Conservation (phyloP, 23 red algal species). For the Cyanidium caldarium region DNA sequence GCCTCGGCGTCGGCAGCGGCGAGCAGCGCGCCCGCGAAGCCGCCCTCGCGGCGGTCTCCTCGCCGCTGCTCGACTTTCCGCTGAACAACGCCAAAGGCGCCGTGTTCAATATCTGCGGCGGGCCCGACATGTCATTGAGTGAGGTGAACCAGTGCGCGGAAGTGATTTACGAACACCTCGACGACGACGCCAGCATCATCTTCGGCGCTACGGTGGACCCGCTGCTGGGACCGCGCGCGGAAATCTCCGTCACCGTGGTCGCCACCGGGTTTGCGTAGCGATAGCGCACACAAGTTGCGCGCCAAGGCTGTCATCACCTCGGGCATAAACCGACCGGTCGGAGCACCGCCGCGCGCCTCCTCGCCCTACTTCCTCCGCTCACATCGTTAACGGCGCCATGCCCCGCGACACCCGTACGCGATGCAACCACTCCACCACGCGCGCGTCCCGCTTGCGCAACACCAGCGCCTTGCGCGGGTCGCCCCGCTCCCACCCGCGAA, state of each 20-base stretch:
- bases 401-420: neutral
- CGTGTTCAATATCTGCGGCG: slow-evolving; percentile 28
- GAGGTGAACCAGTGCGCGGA: slow-evolving; percentile 27
- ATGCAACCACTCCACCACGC: neutral
- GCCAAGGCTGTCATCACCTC: too few species aligned
- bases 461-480: neutral
- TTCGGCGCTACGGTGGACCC: slow-evolving; percentile 20
- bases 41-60: slow-evolving; percentile 17
- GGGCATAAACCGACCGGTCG: too few species aligned
- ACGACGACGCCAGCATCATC: slow-evolving; percentile 21
- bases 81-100: slow-evolving; percentile 21
- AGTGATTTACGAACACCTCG: slow-evolving; percentile 22
- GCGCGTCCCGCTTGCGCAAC: neutral
- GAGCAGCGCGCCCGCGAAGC: slow-evolving; percentile 17
- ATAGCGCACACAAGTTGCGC: too few species aligned
- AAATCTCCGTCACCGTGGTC: slow-evolving; percentile 22
- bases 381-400: too few species aligned
- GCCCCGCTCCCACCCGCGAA: neutral
- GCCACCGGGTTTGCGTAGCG: slow-evolving; percentile 20
- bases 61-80: slow-evolving; percentile 24
- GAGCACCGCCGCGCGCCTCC: too few species aligned
- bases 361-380: too few species aligned
- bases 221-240: slow-evolving; percentile 3
- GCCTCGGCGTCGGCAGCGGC: slow-evolving; percentile 10
- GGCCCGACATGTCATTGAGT: slow-evolving; percentile 13